Evolutionary conservation across 768 basidiomycete genomes (phyloP), one percentile per base, ranked within the genome.

Genomic region (Tephrocybe sp.): DNA sequence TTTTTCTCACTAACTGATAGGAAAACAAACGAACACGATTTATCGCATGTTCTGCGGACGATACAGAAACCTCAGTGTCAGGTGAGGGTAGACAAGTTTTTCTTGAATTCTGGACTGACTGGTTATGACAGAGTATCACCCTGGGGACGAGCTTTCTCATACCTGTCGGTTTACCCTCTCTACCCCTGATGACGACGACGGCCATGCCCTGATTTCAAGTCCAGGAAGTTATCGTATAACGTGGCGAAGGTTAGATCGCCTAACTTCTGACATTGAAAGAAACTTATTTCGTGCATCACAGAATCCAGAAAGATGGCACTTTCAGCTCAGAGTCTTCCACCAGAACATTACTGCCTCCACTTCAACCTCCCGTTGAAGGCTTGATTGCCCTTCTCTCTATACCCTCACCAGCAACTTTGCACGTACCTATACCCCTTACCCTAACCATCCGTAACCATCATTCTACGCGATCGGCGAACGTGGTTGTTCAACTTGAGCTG

Each of bases 401-500:
- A 2, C 87, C 90, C 0, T 70, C 87, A 0, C 73, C 68, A 2
- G 86, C 84, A 8, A 77, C 67, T 34, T 72, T 93, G 3, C 92
- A 94, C 60, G 61, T 67, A 1, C 83, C 85, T 0, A 64, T 84
- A 14, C 63, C 74, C 3, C 72, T 92, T 23, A 68, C 74, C 44
- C 65, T 87, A 44, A 77, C 71, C 54, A 66, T 89, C 52, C 81
- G 92, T 61, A 91, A 91, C 64, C 68, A 79, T 49, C 77, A 85
- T 52, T 73, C 78, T 3, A 71, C 72, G 7, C 78, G 83, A 32
- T 80, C 90, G 2, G 86, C 87, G 0, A 84, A 84, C 55, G 66
- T 95, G 31, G 72, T 80, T 10, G 75, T 93, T 8, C 80, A 85
- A 31, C 74, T 94, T 23, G 92, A 96, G 48, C 75, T 83, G 1